Percentiles rank a stretch among this genome's conserved stretches.
Evolutionary conservation across 495 filamentous ascomycete species (phyloP).

Genomic region (Choiromyces venosus): DNA sequence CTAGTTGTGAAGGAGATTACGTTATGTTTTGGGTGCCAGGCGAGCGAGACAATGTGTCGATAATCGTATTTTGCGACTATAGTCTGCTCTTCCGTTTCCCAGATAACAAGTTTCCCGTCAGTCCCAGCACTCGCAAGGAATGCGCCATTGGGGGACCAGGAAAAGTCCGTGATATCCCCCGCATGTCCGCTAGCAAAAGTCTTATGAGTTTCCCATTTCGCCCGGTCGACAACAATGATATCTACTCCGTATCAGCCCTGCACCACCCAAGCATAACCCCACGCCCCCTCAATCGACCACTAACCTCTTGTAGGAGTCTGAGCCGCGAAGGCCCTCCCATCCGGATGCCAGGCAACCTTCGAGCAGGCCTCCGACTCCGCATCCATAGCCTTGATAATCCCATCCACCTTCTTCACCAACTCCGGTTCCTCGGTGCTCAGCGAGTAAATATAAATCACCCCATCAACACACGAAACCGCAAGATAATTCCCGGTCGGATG

Average conservation of each 20-base stretch:
- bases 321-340: conserved; percentile 82
- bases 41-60: conserved; percentile 71
- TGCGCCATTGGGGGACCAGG: conserved; percentile 92
- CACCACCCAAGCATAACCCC: neutral
- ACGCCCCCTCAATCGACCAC: conserved; percentile 14
- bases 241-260: conserved; percentile 46
- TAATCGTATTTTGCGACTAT: conserved; percentile 67
- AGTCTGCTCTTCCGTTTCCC: conserved; percentile 82
- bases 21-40: conserved; percentile 88
- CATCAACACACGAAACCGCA: conserved; percentile 80
- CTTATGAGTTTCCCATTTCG: conserved; percentile 82
- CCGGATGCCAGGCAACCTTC: conserved; percentile 83
- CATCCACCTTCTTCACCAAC: conserved; percentile 75
- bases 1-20: conserved; percentile 82
- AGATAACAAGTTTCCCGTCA: conserved; percentile 77
- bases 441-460: conserved; percentile 82
- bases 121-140: conserved; percentile 74
- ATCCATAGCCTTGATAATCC: conserved; percentile 67
- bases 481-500: conserved; percentile 72
- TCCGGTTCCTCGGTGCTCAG: conserved; percentile 72
- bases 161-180: conserved; percentile 76
- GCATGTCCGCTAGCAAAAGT: conserved; percentile 70
- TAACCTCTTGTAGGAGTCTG: conserved; percentile 62
- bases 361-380: conserved; percentile 71
- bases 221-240: conserved; percentile 74